Conservation (phyloP, 495 filamentous ascomycete genomes). For the Penicillium argentinense region DNA sequence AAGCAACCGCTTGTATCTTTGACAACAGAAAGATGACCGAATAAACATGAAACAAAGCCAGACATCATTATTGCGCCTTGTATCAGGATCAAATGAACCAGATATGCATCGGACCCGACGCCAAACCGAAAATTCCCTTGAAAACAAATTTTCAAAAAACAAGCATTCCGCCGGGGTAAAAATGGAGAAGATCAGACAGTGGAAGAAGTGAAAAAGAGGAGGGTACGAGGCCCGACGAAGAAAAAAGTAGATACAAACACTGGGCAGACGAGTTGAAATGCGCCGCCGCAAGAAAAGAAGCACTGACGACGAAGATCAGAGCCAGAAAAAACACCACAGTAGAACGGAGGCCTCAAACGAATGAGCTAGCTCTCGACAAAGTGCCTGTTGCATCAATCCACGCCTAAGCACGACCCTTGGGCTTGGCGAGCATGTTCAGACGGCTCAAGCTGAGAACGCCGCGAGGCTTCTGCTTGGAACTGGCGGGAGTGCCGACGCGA, state of each 20-base stretch:
- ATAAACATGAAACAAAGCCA: constrained; percentile 1
- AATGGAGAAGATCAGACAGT: constrained; percentile 10
- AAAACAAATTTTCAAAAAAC: background rate
- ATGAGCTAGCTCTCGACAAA: no score
- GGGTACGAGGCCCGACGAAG: background rate
- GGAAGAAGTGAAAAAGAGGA: constrained; percentile 2
- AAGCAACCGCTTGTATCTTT: background rate
- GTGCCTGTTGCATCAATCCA: no score
- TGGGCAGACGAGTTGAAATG: constrained; percentile 6
- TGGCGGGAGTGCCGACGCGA: constrained; percentile 39
- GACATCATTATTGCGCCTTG: constrained; percentile 5
- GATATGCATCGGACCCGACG: constrained; percentile 16
- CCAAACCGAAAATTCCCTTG: constrained; percentile 3
- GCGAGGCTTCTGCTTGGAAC: constrained; percentile 32
- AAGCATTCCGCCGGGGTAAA: background rate
- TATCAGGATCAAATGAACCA: constrained; percentile 5
- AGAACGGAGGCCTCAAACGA: no score
- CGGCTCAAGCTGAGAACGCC: constrained; percentile 47
- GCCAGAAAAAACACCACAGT: no score
- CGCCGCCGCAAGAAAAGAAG: no score
- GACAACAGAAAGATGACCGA: background rate
- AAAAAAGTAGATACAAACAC: constrained; percentile 19
- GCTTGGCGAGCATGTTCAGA: constrained; percentile 52
- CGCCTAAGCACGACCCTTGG: constrained; percentile 43
- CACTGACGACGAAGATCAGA: no score